phyloP scores from a whole-genome alignment of 129 eudicot genomes.

The Logfia minima region DNA sequence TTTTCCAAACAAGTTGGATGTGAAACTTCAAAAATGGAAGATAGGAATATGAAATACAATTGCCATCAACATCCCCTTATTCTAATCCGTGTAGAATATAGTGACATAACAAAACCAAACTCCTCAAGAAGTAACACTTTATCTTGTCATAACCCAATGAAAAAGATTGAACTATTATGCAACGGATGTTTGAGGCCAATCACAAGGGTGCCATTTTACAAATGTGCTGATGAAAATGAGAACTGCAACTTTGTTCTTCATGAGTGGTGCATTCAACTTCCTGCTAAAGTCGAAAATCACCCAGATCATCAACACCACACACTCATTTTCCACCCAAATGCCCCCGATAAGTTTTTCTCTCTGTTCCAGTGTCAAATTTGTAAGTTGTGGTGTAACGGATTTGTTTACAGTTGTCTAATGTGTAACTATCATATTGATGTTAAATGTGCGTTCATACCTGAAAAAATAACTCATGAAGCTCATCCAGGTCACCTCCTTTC shows the following conservation, averaged over 20 bases:
- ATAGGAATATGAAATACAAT: not conserved
- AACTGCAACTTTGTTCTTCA: not conserved
- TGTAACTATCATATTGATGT: slow-evolving; percentile 5
- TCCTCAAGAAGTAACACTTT: not conserved
- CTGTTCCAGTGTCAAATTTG: not conserved
- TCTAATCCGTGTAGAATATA: not conserved
- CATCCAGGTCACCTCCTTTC: slow-evolving; percentile 8
- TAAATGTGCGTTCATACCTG: not conserved
- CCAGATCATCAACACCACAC: slow-evolving; percentile 13
- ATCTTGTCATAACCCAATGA: not conserved
- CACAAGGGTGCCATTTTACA: slow-evolving; percentile 18
- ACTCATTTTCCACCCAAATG: not conserved
- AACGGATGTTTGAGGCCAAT: slow-evolving; percentile 11
- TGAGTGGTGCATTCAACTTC: slow-evolving; percentile 19
- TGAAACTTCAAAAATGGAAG: not conserved
- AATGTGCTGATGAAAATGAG: not conserved
- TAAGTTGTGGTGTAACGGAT: not conserved
- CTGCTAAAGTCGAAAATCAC: not conserved
- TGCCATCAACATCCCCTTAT: not conserved
- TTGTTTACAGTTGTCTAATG: not conserved
- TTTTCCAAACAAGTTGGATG: not conserved
- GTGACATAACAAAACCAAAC: not conserved
- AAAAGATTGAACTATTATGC: not conserved
- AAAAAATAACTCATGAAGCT: slow-evolving; percentile 2
- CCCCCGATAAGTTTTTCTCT: not conserved